Evolutionary conservation across 176 grass and related monocot genomes (phyloP).

Genomic region (Oryza australiensis): DNA sequence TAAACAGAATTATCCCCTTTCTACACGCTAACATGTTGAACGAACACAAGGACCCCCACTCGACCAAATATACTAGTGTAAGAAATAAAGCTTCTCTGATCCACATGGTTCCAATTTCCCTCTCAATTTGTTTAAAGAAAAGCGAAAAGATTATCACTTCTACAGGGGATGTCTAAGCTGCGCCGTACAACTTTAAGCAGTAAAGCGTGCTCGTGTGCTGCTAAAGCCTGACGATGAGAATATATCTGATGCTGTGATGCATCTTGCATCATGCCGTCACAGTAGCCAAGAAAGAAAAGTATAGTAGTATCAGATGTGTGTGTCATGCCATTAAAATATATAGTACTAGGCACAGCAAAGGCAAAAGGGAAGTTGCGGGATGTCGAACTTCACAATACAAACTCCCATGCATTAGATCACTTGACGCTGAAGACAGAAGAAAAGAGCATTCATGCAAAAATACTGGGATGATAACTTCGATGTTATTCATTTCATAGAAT

Average conservation of each 20-base stretch:
- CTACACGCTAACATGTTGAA: background rate
- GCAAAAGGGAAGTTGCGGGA: background rate
- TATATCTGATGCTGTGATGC: slow-evolving; percentile 5
- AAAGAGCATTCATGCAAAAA: background rate
- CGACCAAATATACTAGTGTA: background rate
- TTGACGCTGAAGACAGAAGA: background rate
- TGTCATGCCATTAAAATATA: background rate
- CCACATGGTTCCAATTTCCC: slow-evolving; percentile 39
- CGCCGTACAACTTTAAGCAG: slow-evolving; percentile 17
- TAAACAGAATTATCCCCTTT: no score
- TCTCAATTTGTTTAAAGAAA: slow-evolving; percentile 37
- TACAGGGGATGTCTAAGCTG: slow-evolving; percentile 22
- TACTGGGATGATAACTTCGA: slow-evolving; percentile 4
- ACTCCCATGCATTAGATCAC: background rate
- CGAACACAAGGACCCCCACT: background rate
- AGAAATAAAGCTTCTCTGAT: slow-evolving; percentile 2
- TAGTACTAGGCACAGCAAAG: background rate
- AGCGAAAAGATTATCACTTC: slow-evolving; percentile 38
- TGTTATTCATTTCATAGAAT: slow-evolving; percentile 49
- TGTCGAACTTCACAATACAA: background rate
- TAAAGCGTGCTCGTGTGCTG: slow-evolving; percentile 31
- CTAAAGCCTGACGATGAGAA: slow-evolving; percentile 33
- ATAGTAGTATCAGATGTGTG: slow-evolving; percentile 6
- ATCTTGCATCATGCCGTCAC: slow-evolving; percentile 10
- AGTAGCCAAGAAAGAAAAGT: slow-evolving; percentile 2